Percentiles rank a stretch among this genome's conserved stretches.
Evolutionary conservation across 441 rosid genomes (phyloP).

Genomic region (Euphorbia corollata): DNA sequence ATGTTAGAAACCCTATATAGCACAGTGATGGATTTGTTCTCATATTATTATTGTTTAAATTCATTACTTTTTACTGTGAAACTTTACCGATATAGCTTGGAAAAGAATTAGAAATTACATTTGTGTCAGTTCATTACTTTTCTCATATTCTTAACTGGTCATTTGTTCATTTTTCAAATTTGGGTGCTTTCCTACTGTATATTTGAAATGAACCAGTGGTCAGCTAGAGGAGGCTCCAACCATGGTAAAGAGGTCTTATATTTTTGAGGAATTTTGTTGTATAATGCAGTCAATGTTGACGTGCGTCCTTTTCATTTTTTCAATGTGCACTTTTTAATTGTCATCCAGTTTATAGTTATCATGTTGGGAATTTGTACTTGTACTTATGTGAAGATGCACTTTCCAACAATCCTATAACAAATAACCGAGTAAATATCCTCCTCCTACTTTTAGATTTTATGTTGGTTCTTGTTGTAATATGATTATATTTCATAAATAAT

Average conservation of each 20-base stretch:
- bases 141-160: neutral
- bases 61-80: too few species aligned
- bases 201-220: slow-evolving; percentile 18
- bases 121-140: neutral
- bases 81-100: too few species aligned
- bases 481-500: too few species aligned
- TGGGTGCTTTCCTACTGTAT: slow-evolving; percentile 6
- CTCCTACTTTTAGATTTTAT: neutral
- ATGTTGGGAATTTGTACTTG: slow-evolving; percentile 90
- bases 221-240: slow-evolving; percentile 10
- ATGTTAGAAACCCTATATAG: too few species aligned
- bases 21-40: too few species aligned
- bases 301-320: slow-evolving; percentile 1
- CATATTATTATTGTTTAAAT: too few species aligned
- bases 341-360: slow-evolving; percentile 86
- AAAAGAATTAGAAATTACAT: too few species aligned
- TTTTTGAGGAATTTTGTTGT: slow-evolving; percentile 4
- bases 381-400: slow-evolving; percentile 88
- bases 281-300: neutral
- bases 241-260: slow-evolving; percentile 25
- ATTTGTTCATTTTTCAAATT: neutral
- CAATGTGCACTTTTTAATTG: slow-evolving; percentile 91
- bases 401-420: slow-evolving; percentile 86
- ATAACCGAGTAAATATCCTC: slow-evolving; percentile 63
- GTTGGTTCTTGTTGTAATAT: neutral